phyloP scores from a whole-genome alignment of 2,329 filamentous ascomycete species.

The Aaosphaeria pasadenensis region DNA sequence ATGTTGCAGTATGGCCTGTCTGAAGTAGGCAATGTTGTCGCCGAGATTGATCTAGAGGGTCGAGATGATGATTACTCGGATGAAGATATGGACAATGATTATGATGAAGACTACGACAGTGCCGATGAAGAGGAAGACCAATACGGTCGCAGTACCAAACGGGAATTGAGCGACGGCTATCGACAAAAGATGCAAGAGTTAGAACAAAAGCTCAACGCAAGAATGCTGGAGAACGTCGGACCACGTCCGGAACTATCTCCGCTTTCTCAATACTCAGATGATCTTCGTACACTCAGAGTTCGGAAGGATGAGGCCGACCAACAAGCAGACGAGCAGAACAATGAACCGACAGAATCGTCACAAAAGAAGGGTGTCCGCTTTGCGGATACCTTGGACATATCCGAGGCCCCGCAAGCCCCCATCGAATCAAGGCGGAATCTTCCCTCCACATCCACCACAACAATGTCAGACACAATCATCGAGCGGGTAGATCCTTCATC shows the following conservation, averaged over 20 bases:
- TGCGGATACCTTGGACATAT: slow-evolving; percentile 70
- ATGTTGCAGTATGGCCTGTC: slow-evolving; percentile 89
- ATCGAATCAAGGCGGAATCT: background rate
- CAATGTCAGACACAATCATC: slow-evolving; percentile 33
- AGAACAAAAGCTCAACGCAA: slow-evolving; percentile 68
- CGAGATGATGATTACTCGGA: slow-evolving; percentile 50
- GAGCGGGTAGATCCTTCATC: slow-evolving; percentile 23
- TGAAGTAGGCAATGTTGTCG: slow-evolving; percentile 88
- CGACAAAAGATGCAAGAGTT: slow-evolving; percentile 80
- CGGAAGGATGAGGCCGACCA: slow-evolving; percentile 38
- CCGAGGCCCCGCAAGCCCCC: slow-evolving; percentile 39
- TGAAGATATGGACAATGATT: slow-evolving; percentile 37
- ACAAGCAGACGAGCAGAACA: slow-evolving; percentile 11
- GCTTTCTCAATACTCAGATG: slow-evolving; percentile 49
- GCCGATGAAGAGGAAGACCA: slow-evolving; percentile 67
- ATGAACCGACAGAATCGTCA: slow-evolving; percentile 4
- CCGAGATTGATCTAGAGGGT: slow-evolving; percentile 82
- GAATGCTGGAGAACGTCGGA: slow-evolving; percentile 56
- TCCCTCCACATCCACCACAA: slow-evolving; percentile 17
- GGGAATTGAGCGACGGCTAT: slow-evolving; percentile 70
- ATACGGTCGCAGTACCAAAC: slow-evolving; percentile 68
- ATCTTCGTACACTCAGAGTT: slow-evolving; percentile 56
- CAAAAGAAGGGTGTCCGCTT: slow-evolving; percentile 75
- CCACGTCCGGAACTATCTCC: slow-evolving; percentile 41
- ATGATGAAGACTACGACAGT: slow-evolving; percentile 38